Evolutionary conservation across 768 basidiomycete species (phyloP).

Genomic region (Leccinum variicolor): DNA sequence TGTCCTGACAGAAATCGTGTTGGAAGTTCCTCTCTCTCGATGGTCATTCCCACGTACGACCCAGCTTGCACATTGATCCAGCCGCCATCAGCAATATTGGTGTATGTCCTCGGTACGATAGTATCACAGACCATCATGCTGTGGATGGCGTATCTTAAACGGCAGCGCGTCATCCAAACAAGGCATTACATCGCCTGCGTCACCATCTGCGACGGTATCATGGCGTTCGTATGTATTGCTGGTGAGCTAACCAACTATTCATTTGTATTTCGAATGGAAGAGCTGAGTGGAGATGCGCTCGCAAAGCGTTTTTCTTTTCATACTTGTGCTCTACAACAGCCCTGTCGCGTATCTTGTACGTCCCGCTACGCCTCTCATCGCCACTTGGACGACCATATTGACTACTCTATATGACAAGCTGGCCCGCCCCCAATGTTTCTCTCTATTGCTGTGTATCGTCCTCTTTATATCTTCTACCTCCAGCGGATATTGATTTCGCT

Average conservation of each 20-base stretch:
- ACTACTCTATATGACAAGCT: constrained; percentile 6
- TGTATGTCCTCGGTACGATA: constrained; percentile 7
- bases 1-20: constrained; percentile 11
- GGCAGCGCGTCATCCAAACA: not conserved
- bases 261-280: not conserved
- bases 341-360: constrained; percentile 14
- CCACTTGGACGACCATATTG: not conserved
- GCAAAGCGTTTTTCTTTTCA: constrained; percentile 15
- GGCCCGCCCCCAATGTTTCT: constrained; percentile 14
- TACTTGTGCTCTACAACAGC: not conserved
- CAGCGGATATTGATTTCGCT: not conserved
- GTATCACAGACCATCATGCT: constrained; percentile 17
- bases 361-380: not conserved
- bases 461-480: not conserved
- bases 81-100: not conserved
- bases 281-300: not conserved
- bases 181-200: constrained; percentile 9
- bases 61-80: constrained; percentile 7
- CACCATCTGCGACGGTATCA: constrained; percentile 23
- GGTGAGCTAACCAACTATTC: not conserved
- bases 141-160: constrained; percentile 17
- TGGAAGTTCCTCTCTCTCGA: not conserved
- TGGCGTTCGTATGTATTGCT: not conserved
- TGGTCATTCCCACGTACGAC: constrained; percentile 16
- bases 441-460: constrained; percentile 16